Percentiles rank a stretch among this genome's conserved stretches.
phyloP scores from a whole-genome alignment of 176 grass and related monocot species.

The Ampelocalamus luodianensis region DNA sequence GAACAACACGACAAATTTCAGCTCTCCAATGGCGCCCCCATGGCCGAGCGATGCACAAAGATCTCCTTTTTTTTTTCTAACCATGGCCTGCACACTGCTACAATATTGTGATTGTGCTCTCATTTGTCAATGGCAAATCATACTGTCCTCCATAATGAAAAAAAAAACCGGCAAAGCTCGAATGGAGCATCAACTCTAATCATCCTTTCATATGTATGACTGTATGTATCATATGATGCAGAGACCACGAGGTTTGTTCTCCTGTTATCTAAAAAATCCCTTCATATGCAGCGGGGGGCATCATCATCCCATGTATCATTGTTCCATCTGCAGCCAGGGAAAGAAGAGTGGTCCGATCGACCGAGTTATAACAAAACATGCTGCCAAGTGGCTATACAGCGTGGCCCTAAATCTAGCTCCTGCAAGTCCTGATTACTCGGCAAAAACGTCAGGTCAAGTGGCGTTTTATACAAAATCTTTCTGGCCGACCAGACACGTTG shows the following conservation, averaged over 20 bases:
- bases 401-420: not conserved
- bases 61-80: not conserved
- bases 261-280: too few species aligned
- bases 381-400: not conserved
- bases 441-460: not conserved
- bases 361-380: too few species aligned
- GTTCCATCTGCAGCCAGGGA: not conserved
- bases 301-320: not conserved
- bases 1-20: too few species aligned
- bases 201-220: not conserved
- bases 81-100: not conserved
- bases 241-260: too few species aligned
- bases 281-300: not conserved
- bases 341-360: not conserved
- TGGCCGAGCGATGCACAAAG: not conserved
- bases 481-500: slow-evolving; percentile 31
- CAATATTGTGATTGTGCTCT: too few species aligned
- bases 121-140: not conserved
- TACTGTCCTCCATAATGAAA: not conserved
- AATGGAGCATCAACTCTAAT: not conserved
- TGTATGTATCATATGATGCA: too few species aligned
- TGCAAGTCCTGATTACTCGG: not conserved
- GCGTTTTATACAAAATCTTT: not conserved
- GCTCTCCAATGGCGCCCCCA: not conserved
- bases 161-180: not conserved